These are phyloP conservation scores for Fusarium pininemorale DNA, from an alignment of 2,329 filamentous ascomycete genomes.

Conservation along the genomic window DNA sequence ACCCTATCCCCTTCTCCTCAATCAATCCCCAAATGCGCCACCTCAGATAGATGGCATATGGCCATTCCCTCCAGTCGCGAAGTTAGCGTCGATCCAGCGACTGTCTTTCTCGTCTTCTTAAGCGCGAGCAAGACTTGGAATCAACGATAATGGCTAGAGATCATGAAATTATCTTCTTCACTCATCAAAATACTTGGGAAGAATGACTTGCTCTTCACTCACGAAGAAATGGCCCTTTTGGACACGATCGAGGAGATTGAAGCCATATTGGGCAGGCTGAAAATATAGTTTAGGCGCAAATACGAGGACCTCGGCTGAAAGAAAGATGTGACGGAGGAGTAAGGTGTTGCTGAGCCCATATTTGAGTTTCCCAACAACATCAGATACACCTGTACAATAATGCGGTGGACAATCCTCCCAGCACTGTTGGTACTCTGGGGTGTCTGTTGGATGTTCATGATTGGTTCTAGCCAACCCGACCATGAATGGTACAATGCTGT, in stretches of 20 bases:
- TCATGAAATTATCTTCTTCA: background rate
- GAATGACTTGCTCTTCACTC: accelerated
- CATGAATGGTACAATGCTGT: accelerated
- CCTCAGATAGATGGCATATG: accelerated
- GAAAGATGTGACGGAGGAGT: background rate
- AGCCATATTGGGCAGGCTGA: accelerated
- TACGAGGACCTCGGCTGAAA: accelerated
- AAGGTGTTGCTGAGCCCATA: accelerated
- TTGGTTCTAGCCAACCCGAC: background rate
- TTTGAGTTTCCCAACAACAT: background rate
- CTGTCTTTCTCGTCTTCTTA: background rate
- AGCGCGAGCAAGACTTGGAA: background rate
- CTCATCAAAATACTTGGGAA: background rate
- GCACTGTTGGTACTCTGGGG: background rate
- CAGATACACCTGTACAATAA: background rate
- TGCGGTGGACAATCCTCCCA: background rate
- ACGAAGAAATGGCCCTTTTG: background rate
- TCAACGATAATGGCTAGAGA: background rate
- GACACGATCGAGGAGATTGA: background rate
- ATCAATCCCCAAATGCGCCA: accelerated
- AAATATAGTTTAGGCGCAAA: accelerated
- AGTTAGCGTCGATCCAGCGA: accelerated
- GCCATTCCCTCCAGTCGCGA: accelerated
- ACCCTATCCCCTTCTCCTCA: accelerated
- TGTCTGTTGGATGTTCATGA: background rate